These are phyloP conservation scores for Aspergillus bridgeri DNA, from an alignment of 495 filamentous ascomycete species.

Conservation along the genomic window DNA sequence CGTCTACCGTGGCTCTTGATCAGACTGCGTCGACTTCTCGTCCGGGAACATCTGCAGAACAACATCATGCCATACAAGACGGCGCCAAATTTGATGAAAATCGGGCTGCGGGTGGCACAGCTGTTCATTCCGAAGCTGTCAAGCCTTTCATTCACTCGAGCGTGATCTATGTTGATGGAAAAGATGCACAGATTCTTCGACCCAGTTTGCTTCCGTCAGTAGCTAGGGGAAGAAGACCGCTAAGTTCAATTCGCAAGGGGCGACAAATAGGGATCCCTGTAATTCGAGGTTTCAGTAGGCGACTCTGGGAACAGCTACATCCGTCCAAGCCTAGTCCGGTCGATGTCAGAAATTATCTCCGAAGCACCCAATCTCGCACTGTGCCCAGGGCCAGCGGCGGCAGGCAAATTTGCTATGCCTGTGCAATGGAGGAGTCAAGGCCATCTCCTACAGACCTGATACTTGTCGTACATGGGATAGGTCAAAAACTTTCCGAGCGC, in stretches of 20 bases:
- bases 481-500: constrained; percentile 92
- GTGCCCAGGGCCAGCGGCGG: constrained; percentile 25
- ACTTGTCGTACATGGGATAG: constrained; percentile 90
- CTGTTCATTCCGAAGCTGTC: constrained; percentile 26
- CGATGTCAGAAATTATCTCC: constrained; percentile 48
- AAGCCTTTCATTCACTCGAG: constrained; percentile 64
- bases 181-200: constrained; percentile 73
- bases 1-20: constrained; percentile 23
- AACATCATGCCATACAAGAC: constrained; percentile 6
- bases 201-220: constrained; percentile 75
- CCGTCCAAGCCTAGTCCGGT: constrained; percentile 51
- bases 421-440: constrained; percentile 57
- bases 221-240: constrained; percentile 72
- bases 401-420: constrained; percentile 44
- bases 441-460: constrained; percentile 81
- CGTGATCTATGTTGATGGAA: constrained; percentile 76
- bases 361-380: constrained; percentile 32
- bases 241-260: constrained; percentile 82
- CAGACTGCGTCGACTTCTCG: constrained; percentile 15
- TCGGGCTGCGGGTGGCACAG: constrained; percentile 40
- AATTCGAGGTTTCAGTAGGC: constrained; percentile 78
- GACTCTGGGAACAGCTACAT: constrained; percentile 72
- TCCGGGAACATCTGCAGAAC: constrained; percentile 8
- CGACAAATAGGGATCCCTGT: constrained; percentile 79
- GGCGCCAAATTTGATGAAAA: constrained; percentile 28